Base-by-base conservation (phyloP, 352 stramenopile species). In the Blastocystis sp. region DNA sequence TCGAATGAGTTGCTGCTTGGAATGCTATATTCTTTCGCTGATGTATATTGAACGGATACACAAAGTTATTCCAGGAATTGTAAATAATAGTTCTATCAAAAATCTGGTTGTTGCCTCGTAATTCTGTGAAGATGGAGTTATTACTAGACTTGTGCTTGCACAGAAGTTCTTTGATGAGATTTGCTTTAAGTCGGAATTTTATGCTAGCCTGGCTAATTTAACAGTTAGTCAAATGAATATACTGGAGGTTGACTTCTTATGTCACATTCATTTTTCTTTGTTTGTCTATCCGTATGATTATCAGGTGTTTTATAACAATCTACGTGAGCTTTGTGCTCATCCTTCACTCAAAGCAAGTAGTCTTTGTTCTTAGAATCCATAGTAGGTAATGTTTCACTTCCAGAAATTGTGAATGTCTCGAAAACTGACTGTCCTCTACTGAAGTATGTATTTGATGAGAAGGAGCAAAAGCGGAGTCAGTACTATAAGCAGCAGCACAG, bases 141-240 rank as follows among this genome's bases (percentile, higher is more conserved):
- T 34, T 30, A 6, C 43, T 30, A 16, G 34, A 62, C 26, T 81
- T 16, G 70, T 81, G 16, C 55, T 81, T 16, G 70, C 70, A 6
- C 70, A 81, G 24, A 81, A 81, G 45, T 81, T 65, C 37, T 81
- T 81, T 24, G 70, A 81, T 65, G 70, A 81, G n/a, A 81, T 81
- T 34, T 81, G 70, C n/a, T 81, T 50, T 47, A 81, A 81, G 24
- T 81, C 70, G 2, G 70, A 81, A 43, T 81, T 81, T 4, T 81
- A 81, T 41, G 70, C 47, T n/a, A 63, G 70, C 41, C 65, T 62
- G n/a, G 50, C 43, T n/a, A 63, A 81, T 34, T 43, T 81, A 26
- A 64, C 24, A 9, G 70, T 81, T 16, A 45, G 30, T 8, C 8
- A 81, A 26, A 16, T 81, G n/a, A 81, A 81, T 24, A 43, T 20